These are phyloP conservation scores for Globisporangium camurandrum DNA, from an alignment of 352 stramenopile genomes.

Conservation along the genomic window DNA sequence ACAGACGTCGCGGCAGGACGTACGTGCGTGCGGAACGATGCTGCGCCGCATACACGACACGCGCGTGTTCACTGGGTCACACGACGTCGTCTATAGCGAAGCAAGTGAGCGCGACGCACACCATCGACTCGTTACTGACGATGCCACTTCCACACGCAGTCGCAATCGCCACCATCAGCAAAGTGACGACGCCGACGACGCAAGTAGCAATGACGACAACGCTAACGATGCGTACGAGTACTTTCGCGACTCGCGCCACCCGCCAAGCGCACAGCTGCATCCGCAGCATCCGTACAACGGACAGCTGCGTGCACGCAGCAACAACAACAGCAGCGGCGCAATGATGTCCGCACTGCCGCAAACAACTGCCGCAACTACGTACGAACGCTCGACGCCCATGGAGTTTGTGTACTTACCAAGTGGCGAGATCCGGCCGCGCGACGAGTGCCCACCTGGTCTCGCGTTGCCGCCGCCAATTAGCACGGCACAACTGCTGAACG, in stretches of 20 bases:
- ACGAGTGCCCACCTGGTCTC: conserved; percentile 47
- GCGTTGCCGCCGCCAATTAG: conserved; percentile 20
- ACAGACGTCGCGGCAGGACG: not conserved
- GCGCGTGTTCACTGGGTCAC: conserved; percentile 55
- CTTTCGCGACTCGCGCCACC: conserved; percentile 13
- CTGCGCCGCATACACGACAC: conserved; percentile 47
- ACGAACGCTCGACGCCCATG: too few species aligned
- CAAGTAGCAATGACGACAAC: not conserved
- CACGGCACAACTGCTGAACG: not conserved
- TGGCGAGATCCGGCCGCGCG: conserved; percentile 46
- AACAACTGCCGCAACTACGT: too few species aligned
- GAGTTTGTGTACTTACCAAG: conserved; percentile 55
- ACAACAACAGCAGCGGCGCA: conserved; percentile 11
- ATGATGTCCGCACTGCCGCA: not conserved
- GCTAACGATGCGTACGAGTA: not conserved
- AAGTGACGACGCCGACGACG: not conserved
- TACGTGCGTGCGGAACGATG: conserved; percentile 23
- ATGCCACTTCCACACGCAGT: not conserved
- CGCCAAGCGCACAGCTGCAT: conserved; percentile 17
- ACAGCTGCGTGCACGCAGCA: conserved; percentile 17
- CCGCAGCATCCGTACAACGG: conserved; percentile 37
- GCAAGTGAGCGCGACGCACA: conserved; percentile 10
- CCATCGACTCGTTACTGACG: conserved; percentile 1
- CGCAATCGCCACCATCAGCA: too few species aligned
- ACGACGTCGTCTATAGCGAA: conserved; percentile 44